phyloP scores from a whole-genome alignment of 257 asterid species.

The Ehretia macrophylla region DNA sequence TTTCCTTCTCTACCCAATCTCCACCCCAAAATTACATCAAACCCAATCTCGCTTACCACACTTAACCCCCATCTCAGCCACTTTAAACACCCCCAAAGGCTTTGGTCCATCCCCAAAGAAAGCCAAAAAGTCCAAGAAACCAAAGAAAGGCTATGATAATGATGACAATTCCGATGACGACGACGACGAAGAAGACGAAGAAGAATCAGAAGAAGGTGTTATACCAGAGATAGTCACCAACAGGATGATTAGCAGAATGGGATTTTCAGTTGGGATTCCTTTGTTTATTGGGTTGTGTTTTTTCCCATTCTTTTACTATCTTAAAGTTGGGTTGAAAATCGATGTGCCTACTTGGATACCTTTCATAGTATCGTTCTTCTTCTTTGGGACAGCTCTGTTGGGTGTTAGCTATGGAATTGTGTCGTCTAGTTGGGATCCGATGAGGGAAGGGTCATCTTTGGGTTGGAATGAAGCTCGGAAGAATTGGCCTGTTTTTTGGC shows the following conservation, averaged over 20 bases:
- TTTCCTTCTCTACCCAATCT: slow-evolving; percentile 26
- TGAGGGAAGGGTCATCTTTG: slow-evolving; percentile 81
- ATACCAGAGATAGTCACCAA: slow-evolving; percentile 94
- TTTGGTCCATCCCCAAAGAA: slow-evolving; percentile 72
- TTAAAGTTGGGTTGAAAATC: slow-evolving; percentile 72
- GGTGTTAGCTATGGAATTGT: slow-evolving; percentile 96
- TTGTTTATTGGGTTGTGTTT: slow-evolving; percentile 65
- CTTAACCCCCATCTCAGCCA: slow-evolving; percentile 46
- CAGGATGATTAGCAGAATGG: slow-evolving; percentile 88
- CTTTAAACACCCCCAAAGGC: slow-evolving; percentile 73
- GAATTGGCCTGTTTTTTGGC: slow-evolving; percentile 99
- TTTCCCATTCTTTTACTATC: slow-evolving; percentile 92
- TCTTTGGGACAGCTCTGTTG: slow-evolving; percentile 77
- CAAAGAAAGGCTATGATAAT: slow-evolving; percentile 33
- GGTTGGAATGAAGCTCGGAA: slow-evolving; percentile 93
- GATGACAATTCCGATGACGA: slow-evolving; percentile 39
- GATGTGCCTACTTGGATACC: slow-evolving; percentile 95
- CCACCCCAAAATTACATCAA: slow-evolving; percentile 15
- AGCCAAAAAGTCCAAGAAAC: slow-evolving; percentile 41
- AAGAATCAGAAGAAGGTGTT: slow-evolving; percentile 47
- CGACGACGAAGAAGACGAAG: slow-evolving; percentile 32
- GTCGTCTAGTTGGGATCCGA: slow-evolving; percentile 97
- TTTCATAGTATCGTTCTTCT: slow-evolving; percentile 74
- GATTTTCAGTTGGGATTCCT: slow-evolving; percentile 76
- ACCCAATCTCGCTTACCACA: slow-evolving; percentile 17